These are phyloP conservation scores for Terana coerulea DNA, from an alignment of 768 basidiomycete genomes.

Conservation along the genomic window DNA sequence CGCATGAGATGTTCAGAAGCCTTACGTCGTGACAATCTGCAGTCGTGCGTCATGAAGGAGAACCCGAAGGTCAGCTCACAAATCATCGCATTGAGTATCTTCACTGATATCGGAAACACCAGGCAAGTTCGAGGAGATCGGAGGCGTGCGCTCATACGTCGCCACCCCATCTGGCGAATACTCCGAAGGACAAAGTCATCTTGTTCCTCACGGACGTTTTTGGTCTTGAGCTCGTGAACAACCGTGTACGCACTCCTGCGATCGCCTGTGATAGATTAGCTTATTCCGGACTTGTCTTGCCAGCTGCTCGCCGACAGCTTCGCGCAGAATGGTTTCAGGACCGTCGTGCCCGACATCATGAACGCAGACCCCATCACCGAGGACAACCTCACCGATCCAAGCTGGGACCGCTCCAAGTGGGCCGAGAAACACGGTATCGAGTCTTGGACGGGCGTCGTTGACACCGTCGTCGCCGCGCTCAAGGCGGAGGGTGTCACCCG, in stretches of 20 bases:
- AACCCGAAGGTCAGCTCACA: conserved; percentile 15
- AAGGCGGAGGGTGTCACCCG: conserved; percentile 34
- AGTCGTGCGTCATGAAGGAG: conserved; percentile 21
- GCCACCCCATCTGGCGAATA: conserved; percentile 34
- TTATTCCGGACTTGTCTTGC: background rate
- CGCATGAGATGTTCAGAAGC: background rate
- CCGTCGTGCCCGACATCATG: conserved; percentile 26
- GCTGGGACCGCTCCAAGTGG: conserved; percentile 33
- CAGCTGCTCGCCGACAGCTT: conserved; percentile 31
- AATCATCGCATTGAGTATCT: background rate
- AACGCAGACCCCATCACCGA: conserved; percentile 21
- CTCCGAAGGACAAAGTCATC: conserved; percentile 32
- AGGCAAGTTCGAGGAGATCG: conserved; percentile 36
- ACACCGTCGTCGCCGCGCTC: conserved; percentile 35
- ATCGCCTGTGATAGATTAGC: background rate
- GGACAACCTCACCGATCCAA: conserved; percentile 11
- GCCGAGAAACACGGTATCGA: conserved; percentile 29
- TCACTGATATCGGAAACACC: no score
- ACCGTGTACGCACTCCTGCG: conserved; percentile 17
- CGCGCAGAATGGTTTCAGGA: conserved; percentile 29
- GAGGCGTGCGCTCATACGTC: conserved; percentile 38
- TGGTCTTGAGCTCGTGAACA: conserved; percentile 27
- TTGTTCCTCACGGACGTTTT: conserved; percentile 37
- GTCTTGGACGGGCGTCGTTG: conserved; percentile 31
- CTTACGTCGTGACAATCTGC: background rate